Evolutionary conservation across 2,329 filamentous ascomycete species (phyloP).

Genomic region (Pseudogymnoascus sp.): DNA sequence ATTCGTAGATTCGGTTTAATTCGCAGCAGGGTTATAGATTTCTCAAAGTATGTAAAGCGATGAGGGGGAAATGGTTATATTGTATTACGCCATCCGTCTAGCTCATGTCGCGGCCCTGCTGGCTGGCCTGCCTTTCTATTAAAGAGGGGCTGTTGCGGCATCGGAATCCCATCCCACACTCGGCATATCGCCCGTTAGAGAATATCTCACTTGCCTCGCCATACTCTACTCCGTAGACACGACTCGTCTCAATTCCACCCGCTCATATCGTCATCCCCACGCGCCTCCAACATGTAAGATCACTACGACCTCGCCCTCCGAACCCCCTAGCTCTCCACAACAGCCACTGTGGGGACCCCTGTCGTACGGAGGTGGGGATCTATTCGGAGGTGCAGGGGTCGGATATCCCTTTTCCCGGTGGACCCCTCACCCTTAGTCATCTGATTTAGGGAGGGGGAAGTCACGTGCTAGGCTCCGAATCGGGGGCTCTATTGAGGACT

Average conservation of each 20-base stretch:
- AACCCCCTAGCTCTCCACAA: background rate
- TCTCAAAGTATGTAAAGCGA: background rate
- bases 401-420: background rate
- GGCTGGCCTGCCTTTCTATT: background rate
- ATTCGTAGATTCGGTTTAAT: background rate
- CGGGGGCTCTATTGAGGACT: background rate
- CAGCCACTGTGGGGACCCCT: constrained; percentile 1
- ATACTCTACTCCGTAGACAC: background rate
- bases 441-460: background rate
- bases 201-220: background rate
- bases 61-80: background rate
- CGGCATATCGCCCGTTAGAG: background rate
- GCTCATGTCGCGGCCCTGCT: background rate
- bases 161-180: background rate
- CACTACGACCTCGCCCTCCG: background rate
- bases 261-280: background rate
- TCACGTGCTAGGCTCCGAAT: constrained; percentile 1
- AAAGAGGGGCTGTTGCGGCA: background rate
- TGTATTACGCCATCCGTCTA: constrained; percentile 3
- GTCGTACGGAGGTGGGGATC: background rate
- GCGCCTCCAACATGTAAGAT: background rate
- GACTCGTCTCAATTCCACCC: background rate
- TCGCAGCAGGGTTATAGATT: background rate
- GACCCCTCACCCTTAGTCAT: background rate
- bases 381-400: background rate